Base-by-base conservation (phyloP, 345 rosid genomes). In the Moricandia arvensis region DNA sequence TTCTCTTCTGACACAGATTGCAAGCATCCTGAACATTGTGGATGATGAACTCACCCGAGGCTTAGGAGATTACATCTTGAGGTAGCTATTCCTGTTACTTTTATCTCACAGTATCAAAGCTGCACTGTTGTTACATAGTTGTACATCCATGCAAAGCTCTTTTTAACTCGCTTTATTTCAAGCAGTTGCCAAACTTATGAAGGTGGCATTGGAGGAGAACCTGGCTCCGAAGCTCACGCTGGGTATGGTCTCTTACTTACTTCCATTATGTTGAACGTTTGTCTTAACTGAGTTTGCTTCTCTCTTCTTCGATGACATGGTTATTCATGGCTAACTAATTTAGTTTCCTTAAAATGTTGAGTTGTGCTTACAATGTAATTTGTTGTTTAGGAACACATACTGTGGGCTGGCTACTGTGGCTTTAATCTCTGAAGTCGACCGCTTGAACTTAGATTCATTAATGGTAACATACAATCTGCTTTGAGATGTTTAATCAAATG, bases 341-440 rank as follows among this genome's bases (percentile, higher is more conserved):
- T 10, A 9, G 5, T 34, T 34, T 17, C 30, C 47, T 11, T 47
- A n/a, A 15, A 31, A 47, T 9, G 2, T 33, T n/a, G 18, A 49
- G 11, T 66, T 59, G 30, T 33, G 15, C 69, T 69, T 53, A 62
- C 59, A 49, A 17, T n/a, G 65, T 68, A 37, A 66, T 82, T 67
- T 75, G 74, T 59, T 81, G 37, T 49, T 66, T 86, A 94, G 99
- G 80, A 87, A 88, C 79, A 94, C 97, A 8, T 94, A 85, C 72
- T 95, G 99, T 84, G 99, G 99, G 63, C 77, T 95, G 87, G 99
- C 99, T 69, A 74, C 97, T n/a, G 90, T 95, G 99, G 80, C 90
- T 72, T 62, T 95, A 81, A 90, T 95, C 84, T 79, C 87, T 51
- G 93, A 92, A 81, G 92, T 67, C 43, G 54, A 86, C 61, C 87